phyloP scores from a whole-genome alignment of 2,329 filamentous ascomycete genomes.

The Aspergillus fumigatus region DNA sequence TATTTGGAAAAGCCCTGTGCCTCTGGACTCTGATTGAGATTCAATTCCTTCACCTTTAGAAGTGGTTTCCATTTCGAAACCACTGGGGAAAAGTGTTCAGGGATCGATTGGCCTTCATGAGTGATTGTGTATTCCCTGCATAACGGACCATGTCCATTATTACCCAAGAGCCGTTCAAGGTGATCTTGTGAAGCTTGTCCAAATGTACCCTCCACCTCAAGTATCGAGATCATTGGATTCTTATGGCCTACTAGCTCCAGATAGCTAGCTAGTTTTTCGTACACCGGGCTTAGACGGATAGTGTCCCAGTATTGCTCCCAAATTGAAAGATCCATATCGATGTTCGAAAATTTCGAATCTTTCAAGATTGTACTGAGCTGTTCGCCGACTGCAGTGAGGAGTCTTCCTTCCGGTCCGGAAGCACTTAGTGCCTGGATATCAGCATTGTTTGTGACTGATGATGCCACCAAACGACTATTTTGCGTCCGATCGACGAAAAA shows the following conservation, averaged over 20 bases:
- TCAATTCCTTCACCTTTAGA: constrained; percentile 8
- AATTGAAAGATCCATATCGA: neutral
- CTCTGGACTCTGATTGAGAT: constrained; percentile 3
- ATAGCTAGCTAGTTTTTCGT: constrained; percentile 10
- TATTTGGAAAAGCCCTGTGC: constrained; percentile 2
- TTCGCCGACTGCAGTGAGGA: constrained; percentile 9
- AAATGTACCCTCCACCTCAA: constrained; percentile 18
- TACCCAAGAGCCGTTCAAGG: constrained; percentile 1
- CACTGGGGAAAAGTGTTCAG: neutral
- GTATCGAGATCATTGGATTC: constrained; percentile 20
- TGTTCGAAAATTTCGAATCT: neutral
- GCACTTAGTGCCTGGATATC: neutral
- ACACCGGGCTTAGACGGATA: constrained; percentile 1
- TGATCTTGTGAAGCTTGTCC: constrained; percentile 9
- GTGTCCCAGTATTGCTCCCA: constrained; percentile 5
- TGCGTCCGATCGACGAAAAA: neutral
- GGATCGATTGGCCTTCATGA: neutral
- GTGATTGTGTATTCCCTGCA: constrained; percentile 15
- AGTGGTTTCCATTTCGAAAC: constrained; percentile 8
- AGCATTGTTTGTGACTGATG: neutral
- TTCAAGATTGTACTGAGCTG: constrained; percentile 6
- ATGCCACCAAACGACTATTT: neutral
- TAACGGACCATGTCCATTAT: neutral
- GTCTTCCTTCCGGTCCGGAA: constrained; percentile 1
- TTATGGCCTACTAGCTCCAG: constrained; percentile 16